Percentiles rank a stretch among this genome's conserved stretches.
Conservation (phyloP, 208 protist species). For the Crithidia sp. region DNA sequence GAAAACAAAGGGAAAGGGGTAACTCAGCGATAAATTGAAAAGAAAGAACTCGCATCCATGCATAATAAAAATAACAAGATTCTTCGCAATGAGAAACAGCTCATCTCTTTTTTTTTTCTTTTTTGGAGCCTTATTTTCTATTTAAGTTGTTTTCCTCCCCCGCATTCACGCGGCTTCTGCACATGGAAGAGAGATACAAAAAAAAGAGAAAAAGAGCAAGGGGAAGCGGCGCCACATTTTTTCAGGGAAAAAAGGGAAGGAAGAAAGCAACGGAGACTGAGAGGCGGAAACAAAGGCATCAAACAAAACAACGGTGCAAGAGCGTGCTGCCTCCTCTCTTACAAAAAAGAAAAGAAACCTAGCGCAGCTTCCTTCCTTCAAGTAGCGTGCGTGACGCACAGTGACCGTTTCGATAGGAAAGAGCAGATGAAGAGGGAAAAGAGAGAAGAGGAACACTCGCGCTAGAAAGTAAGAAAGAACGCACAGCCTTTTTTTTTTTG, state of each 20-base stretch:
- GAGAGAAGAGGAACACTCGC: neutral
- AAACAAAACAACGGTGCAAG: conserved; percentile 6
- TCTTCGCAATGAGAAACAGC: neutral
- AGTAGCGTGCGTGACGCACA: neutral
- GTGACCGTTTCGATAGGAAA: neutral
- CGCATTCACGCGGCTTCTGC: neutral
- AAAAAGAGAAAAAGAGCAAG: conserved; percentile 2
- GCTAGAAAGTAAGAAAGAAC: too few species aligned
- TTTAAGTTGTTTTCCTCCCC: too few species aligned
- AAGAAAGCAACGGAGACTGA: neutral
- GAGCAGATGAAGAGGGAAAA: neutral
- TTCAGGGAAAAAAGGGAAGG: conserved; percentile 8
- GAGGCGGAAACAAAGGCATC: neutral
- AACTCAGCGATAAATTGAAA: conserved; percentile 1
- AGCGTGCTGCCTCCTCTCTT: neutral
- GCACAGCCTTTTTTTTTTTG: too few species aligned
- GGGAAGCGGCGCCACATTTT: neutral
- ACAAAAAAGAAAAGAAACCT: conserved; percentile 1
- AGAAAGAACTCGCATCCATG: neutral
- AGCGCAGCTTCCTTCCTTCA: neutral
- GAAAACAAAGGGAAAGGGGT: neutral
- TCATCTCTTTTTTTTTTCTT: neutral
- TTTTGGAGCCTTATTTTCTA: neutral
- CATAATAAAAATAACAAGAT: neutral
- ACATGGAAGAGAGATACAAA: conserved; percentile 1